Evolutionary conservation across 1,284 basidiomycete genomes (phyloP), one percentile per base, ranked within the genome.

Genomic region (Taiwanofungus camphoratus): DNA sequence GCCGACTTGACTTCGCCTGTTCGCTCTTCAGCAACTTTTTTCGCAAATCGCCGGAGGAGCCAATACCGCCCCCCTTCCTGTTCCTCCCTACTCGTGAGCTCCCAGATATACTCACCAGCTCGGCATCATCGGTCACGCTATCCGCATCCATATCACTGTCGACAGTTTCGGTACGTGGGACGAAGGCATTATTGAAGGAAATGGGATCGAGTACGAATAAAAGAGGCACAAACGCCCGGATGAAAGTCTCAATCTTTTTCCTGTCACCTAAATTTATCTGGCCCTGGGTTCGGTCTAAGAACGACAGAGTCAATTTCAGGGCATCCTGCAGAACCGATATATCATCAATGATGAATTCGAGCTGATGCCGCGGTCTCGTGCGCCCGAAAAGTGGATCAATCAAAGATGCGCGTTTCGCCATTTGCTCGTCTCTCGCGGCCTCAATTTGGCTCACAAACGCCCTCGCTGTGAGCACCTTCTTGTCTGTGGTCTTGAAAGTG

Each of bases 381-480:
- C 93, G 66, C 31, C 78, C 72, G 52, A 85, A 81, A n/a, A 84
- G 60, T 62, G 86, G 82, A 57, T 92, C 86, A 31, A 90, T 77
- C 46, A 89, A 69, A 8, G 80, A 75, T 11, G 87, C 85, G 1
- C 88, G 79, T 56, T 80, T 81, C 49, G 87, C 82, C 62, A 79
- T 76, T 65, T 95, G 91, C 65, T 95, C 92, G 48, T 91, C 85
- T 46, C 90, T 72, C 29, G 87, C 78, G 0, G 84, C 82, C 67
- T 98, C 95, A 57, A 97, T 90, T 67, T 98, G 92, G 50, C 74
- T 81, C 33, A 97, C 76, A 51, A 99, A 82, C 15, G 83, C 77
- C 67, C 93, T 95, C 34, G 81, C 70, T 1, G 86, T 85, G 51
- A 89, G 77, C 19, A 85, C 77, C 67, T 95, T 96, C 76, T 97